phyloP scores from a whole-genome alignment of 345 rosid genomes.

The Hibiscus mutabilis region DNA sequence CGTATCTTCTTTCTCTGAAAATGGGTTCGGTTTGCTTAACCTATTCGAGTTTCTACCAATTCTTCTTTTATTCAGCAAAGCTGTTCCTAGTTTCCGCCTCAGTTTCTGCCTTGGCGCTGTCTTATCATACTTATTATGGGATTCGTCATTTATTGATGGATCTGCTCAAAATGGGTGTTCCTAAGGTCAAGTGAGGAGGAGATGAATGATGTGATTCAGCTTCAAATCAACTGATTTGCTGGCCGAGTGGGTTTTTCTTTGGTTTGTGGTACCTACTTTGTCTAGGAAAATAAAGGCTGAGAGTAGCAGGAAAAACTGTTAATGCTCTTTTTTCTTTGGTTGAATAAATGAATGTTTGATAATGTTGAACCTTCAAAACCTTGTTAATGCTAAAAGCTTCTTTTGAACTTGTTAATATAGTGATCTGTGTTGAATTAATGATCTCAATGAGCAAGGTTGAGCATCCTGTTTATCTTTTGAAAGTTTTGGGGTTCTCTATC shows the following conservation, averaged over 20 bases:
- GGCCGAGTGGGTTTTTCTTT: background rate
- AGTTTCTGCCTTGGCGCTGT: background rate
- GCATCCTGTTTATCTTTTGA: too few relatives aligned
- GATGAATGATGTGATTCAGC: background rate
- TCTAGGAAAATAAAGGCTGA: background rate
- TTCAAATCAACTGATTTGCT: background rate
- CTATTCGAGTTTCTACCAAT: background rate
- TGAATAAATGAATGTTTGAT: background rate
- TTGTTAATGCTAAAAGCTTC: too few relatives aligned
- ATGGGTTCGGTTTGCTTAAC: background rate
- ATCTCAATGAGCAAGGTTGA: too few relatives aligned
- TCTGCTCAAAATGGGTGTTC: too few relatives aligned
- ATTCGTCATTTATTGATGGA: slow-evolving; percentile 18
- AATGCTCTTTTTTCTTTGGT: background rate
- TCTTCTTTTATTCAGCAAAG: background rate
- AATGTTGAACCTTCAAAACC: background rate
- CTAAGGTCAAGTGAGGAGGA: too few relatives aligned
- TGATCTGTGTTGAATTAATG: too few relatives aligned
- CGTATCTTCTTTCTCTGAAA: background rate
- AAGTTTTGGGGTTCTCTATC: too few relatives aligned
- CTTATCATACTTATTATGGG: background rate
- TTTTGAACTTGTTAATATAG: too few relatives aligned
- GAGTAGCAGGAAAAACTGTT: background rate
- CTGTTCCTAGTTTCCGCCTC: background rate
- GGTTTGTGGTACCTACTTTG: background rate